Conservation (phyloP, 164 flowering plant genomes). For the Vitis labrusca region DNA sequence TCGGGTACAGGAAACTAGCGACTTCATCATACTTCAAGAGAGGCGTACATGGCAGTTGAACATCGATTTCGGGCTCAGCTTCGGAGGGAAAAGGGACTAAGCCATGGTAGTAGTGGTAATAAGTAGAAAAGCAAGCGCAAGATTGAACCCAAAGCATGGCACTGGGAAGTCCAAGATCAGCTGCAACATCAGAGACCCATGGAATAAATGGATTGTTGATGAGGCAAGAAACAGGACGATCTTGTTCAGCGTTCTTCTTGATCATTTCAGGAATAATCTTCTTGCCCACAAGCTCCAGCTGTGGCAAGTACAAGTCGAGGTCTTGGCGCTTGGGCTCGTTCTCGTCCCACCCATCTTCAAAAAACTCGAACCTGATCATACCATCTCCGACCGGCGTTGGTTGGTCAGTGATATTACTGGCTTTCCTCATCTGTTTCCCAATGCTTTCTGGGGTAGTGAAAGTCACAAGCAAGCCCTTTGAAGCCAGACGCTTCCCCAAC, state of each 20-base stretch:
- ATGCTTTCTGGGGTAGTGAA: conserved; percentile 42
- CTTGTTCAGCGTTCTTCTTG: conserved; percentile 24
- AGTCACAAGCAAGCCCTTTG: conserved; percentile 61
- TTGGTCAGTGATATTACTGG: conserved; percentile 27
- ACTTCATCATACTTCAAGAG: conserved; percentile 53
- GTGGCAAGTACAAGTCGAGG: conserved; percentile 35
- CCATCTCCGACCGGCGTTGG: conserved; percentile 53
- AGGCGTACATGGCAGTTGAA: conserved; percentile 65
- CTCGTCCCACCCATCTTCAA: conserved; percentile 52
- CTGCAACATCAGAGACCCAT: conserved; percentile 76
- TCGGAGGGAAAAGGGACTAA: conserved; percentile 51
- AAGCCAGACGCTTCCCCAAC: conserved; percentile 57
- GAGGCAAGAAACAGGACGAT: conserved; percentile 64
- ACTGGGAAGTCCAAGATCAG: conserved; percentile 40
- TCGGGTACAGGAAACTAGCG: conserved; percentile 65
- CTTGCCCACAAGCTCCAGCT: conserved; percentile 46
- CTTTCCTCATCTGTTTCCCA: conserved; percentile 38
- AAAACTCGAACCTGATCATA: conserved; percentile 60
- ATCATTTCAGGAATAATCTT: conserved; percentile 35
- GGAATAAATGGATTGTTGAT: conserved; percentile 75
- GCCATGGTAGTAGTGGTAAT: conserved; percentile 48
- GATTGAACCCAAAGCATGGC: conserved; percentile 85
- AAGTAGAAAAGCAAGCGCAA: conserved; percentile 55
- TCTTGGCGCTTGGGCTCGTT: conserved; percentile 34
- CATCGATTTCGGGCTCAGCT: conserved; percentile 32